These are phyloP conservation scores for Plasmodium knowlesi DNA, from an alignment of 169 alveolate species.

Conservation along the genomic window DNA sequence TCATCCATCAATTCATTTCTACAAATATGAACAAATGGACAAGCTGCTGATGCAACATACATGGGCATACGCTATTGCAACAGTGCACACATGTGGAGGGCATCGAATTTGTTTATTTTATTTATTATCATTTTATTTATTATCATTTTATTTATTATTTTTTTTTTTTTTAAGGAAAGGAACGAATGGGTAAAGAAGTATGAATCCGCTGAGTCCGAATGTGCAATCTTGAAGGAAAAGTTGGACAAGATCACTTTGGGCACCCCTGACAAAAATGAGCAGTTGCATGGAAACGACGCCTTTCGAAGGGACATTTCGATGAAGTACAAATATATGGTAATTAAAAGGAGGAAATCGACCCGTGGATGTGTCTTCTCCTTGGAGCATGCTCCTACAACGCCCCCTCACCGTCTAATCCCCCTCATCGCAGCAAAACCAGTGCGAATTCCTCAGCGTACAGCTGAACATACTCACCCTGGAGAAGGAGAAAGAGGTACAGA, in stretches of 20 bases:
- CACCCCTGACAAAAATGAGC: neutral
- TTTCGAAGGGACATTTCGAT: conserved; percentile 20
- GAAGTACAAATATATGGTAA: conserved; percentile 53
- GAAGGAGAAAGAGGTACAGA: conserved; percentile 32
- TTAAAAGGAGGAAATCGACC: neutral
- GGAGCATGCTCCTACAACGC: neutral
- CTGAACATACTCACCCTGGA: conserved; percentile 23
- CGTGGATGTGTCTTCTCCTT: neutral
- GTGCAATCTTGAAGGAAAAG: conserved; percentile 2
- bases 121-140: neutral
- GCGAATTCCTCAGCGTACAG: conserved; percentile 14
- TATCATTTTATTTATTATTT: neutral
- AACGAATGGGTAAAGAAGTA: conserved; percentile 60
- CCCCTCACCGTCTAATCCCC: neutral
- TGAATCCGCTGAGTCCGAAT: conserved; percentile 21
- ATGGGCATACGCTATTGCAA: neutral
- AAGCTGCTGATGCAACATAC: neutral
- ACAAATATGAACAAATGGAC: neutral
- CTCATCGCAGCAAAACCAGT: conserved; percentile 10
- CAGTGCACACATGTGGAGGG: neutral
- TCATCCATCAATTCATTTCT: neutral
- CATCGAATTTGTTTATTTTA: neutral
- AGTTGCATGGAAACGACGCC: neutral
- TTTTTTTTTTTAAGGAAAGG: conserved; percentile 24
- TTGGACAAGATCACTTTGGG: conserved; percentile 3